phyloP scores from a whole-genome alignment of 2,329 filamentous ascomycete genomes.

The Blastomyces emzantsi region DNA sequence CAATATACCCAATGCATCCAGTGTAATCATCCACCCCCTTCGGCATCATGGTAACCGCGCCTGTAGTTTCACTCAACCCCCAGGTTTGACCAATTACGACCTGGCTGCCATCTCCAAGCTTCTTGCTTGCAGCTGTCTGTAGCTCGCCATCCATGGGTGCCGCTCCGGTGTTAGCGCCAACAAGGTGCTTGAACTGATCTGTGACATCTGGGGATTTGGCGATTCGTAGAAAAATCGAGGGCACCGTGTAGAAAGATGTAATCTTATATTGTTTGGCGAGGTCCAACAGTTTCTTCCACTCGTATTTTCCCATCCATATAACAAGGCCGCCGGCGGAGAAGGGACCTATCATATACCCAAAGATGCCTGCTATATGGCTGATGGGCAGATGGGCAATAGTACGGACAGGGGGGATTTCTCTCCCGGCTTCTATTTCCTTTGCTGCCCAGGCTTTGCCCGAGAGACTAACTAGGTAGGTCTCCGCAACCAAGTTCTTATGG shows the following conservation, averaged over 20 bases:
- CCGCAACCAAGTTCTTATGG: constrained; percentile 5
- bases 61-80: constrained; percentile 6
- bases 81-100: constrained; percentile 3
- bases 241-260: constrained; percentile 4
- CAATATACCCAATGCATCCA: constrained; percentile 5
- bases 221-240: constrained; percentile 3
- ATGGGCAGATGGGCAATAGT: constrained; percentile 1
- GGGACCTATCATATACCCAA: constrained; percentile 2
- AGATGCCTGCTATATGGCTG: constrained; percentile 6
- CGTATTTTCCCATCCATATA: constrained; percentile 8
- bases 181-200: constrained; percentile 2
- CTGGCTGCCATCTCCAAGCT: constrained; percentile 4
- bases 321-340: constrained; percentile 4
- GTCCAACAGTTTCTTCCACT: constrained; percentile 8
- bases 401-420: background rate
- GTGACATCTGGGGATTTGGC: constrained; percentile 7
- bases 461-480: background rate
- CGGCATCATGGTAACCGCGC: constrained; percentile 4
- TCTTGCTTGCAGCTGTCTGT: constrained; percentile 3
- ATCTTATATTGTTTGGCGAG: constrained; percentile 7
- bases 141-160: constrained; percentile 6
- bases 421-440: constrained; percentile 2
- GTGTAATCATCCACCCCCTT: constrained; percentile 4
- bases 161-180: background rate
- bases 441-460: background rate